Conservation (phyloP, 2,329 filamentous ascomycete genomes). For the Nemania diffusa region DNA sequence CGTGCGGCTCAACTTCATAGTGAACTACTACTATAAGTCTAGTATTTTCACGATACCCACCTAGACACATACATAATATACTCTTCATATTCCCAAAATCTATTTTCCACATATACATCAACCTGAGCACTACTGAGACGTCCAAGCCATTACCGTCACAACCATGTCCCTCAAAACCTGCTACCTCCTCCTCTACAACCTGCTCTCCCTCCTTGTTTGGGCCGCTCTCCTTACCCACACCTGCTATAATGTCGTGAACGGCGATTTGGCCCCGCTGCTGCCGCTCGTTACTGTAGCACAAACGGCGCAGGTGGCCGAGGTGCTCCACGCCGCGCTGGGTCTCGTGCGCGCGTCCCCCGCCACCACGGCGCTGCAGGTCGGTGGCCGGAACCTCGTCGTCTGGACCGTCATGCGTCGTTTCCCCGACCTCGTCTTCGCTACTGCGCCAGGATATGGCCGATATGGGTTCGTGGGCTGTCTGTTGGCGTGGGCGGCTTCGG, state of each 20-base stretch:
- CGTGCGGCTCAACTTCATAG: neutral
- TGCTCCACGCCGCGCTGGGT: constrained; percentile 68
- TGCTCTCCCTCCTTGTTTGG: constrained; percentile 37
- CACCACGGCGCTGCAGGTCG: constrained; percentile 75
- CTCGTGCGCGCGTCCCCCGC: constrained; percentile 71
- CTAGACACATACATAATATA: neutral
- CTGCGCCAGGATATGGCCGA: constrained; percentile 36
- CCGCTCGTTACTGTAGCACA: constrained; percentile 48
- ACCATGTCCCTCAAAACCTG: constrained; percentile 13
- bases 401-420: constrained; percentile 71
- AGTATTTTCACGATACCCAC: neutral
- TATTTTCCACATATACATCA: neutral
- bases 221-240: constrained; percentile 23
- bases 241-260: neutral
- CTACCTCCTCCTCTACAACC: constrained; percentile 40
- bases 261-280: constrained; percentile 4
- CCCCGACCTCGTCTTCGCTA: constrained; percentile 45
- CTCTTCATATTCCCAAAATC: neutral
- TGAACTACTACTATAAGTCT: neutral
- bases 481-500: constrained; percentile 73
- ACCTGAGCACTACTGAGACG: too few species aligned
- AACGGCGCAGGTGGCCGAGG: constrained; percentile 69
- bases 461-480: constrained; percentile 64
- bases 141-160: neutral
- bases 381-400: constrained; percentile 71